Base-by-base conservation (phyloP, 331 rosid genomes). In the Rosa hybrid region DNA sequence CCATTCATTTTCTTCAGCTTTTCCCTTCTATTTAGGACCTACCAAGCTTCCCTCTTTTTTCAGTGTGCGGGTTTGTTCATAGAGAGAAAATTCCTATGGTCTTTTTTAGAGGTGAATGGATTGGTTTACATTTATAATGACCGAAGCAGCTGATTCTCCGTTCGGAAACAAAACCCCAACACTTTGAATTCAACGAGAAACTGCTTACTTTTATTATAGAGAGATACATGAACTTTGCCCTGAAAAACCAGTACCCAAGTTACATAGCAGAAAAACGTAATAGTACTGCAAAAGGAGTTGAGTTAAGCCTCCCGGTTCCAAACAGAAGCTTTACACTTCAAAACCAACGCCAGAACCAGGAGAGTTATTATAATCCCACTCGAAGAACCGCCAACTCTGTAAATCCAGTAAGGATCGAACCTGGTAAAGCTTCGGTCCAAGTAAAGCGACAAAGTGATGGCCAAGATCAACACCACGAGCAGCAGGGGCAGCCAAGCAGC, bases 331-430 rank as follows among this genome's bases (percentile, higher is more conserved):
- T 88, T 91, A 76, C 78, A 90, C 86, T 88, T 92, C 85, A 93
- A 81, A 82, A 96, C 84, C 68, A 96, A 86, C 38, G 91, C 90
- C 82, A 96, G 97, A 84, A 96, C 46, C 69, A 90, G 41, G 50
- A 96, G 93, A 78, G 86, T 78, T 10, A 84, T 51, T 38, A 90
- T 50, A 39, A 93, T 89, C 77, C 99, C 97, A 8, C 87, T 82
- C 1, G 98, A 93, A 77, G 99, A 93, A 82, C 99, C 98, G 21
- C 91, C 87, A 64, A 91, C 94, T 77, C 97, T 90, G 72, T 93
- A 93, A 79, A 96, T 93, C 98, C 97, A 96, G 53, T 90, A 39
- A 42, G 92, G 93, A 81, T 93, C 99, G 27, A 89, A 90, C 84
- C 88, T 88, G 38, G 90, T 68, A 12, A 85, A 79, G 77, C 90